phyloP scores from a whole-genome alignment of 441 rosid genomes.

The Pelargonium citronellum region DNA sequence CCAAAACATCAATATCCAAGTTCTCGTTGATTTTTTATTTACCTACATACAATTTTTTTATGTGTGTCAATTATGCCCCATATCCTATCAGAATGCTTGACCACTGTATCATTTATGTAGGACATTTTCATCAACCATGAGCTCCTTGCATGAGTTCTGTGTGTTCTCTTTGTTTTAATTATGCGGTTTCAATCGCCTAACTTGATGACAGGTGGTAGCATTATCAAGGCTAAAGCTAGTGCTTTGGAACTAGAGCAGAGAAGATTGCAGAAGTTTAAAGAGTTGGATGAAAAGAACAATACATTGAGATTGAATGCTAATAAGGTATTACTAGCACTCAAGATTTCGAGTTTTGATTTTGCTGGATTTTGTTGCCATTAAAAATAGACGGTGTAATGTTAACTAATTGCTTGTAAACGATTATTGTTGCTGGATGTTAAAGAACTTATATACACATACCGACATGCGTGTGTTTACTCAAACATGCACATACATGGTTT shows the following conservation, averaged over 20 bases:
- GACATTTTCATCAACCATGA: not conserved
- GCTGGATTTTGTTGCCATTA: constrained; percentile 11
- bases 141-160: not conserved
- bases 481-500: not conserved
- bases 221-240: constrained; percentile 55
- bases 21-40: not conserved
- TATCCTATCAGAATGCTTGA: not conserved
- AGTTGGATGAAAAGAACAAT: constrained; percentile 44
- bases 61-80: not conserved
- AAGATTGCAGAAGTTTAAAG: constrained; percentile 57
- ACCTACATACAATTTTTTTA: not conserved
- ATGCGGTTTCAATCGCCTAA: constrained; percentile 18
- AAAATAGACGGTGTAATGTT: not conserved
- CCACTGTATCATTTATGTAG: constrained; percentile 1
- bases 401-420: not conserved
- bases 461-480: not conserved
- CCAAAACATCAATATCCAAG: not conserved
- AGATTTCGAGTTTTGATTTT: not conserved
- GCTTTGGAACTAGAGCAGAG: constrained; percentile 57
- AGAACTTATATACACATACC: not conserved
- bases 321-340: constrained; percentile 36
- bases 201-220: constrained; percentile 33
- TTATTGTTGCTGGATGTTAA: not conserved
- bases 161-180: constrained; percentile 7
- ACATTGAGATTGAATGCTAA: constrained; percentile 40